Base-by-base conservation (phyloP, 192 early-diverging fungal species). In the Irineochytrium annulatum region DNA sequence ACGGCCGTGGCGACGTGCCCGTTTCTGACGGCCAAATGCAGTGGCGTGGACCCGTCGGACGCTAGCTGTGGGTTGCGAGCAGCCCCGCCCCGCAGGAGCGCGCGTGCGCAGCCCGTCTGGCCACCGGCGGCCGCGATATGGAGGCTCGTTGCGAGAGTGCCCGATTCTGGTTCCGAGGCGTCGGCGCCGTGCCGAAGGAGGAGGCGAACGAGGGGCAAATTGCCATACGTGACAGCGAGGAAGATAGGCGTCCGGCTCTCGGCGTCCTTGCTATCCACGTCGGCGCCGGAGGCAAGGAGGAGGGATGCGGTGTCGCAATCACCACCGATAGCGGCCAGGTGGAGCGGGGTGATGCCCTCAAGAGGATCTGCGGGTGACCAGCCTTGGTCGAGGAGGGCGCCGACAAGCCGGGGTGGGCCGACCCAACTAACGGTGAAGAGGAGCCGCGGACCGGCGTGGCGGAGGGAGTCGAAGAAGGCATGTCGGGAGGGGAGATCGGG, bases 171-270 rank as follows among this genome's bases (percentile, higher is more conserved):
- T 5, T 22, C 22, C 11, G 46, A 49, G 5, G 46, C 11, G 46
- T 49, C 26, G 11, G 46, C 46, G 11, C 46, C 46, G 24, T 49
- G 24, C 6, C 26, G 17, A 6, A 49, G 46, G 13, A 49, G 46
- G 13, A 49, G 46, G 11, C 46, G 11, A 22, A 49, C 46, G 46
- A 22, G 13, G 46, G 13, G 17, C 6, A 49, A 24, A 24, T 49
- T 49, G 46, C 22, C 26, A 24, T 49, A 49, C 17, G 46, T 49
- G 46, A 49, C 46, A 24, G 46, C 46, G 24, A 49, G 46, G 46
- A 49, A 49, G 24, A 49, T 49, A 6, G 46, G 46, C 24, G 46
- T 49, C 5, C 46, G 11, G 13, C 24, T 8, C 26, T 49, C 46
- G 13, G 46, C 11, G 24, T 49, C 46, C 22, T 49, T 14, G 11